Base-by-base conservation (phyloP, 202 grass and related monocot species). In the Saccharum hybrid region DNA sequence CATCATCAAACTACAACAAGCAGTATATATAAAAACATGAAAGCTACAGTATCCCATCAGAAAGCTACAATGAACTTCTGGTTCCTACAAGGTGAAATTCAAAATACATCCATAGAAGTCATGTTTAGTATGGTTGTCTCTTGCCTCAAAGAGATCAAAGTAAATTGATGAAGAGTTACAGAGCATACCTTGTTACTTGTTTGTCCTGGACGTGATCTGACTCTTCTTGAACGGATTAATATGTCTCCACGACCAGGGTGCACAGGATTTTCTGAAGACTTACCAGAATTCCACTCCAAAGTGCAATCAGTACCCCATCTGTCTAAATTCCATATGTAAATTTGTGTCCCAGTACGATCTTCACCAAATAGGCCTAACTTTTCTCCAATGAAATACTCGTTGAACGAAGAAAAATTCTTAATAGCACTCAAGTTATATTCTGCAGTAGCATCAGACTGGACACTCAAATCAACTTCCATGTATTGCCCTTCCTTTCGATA, bases 261-360 rank as follows among this genome's bases (percentile, higher is more conserved):
- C 16, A 70, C 83, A 46, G 82, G 70, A 80, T 90, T 89, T 86
- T 78, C 70, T 71, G 64, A 73, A 66, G 42, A 30, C 52, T 71
- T 93, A 30, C 71, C 87, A 38, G 85, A 81, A 71, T 48, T 74
- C 94, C 94, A 97, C 31, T 94, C 92, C 78, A 97, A 69, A 75
- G 81, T 92, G 51, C 86, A 92, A 75, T 97, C 43, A 63, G 83
- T 79, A 68, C 94, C 94, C 94, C 94, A 94, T 86, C 69, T 90
- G 81, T 97, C 92, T 79, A 97, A 87, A 90, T 97, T 94, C 94
- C 94, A 97, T 76, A 97, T 91, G 56, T 91, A 97, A 56, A 97
- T 89, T 51, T 94, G 94, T 66, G 94, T 92, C 67, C 94, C 90
- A 28, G 90, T 92, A 69, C 90, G 79, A 18, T 71, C 54, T 68